A percentile compares a stretch with the other conserved stretches of the same genome.
These are phyloP conservation scores for Arabidopsis hybrid DNA, from an alignment of 441 rosid genomes.

Conservation along the genomic window DNA sequence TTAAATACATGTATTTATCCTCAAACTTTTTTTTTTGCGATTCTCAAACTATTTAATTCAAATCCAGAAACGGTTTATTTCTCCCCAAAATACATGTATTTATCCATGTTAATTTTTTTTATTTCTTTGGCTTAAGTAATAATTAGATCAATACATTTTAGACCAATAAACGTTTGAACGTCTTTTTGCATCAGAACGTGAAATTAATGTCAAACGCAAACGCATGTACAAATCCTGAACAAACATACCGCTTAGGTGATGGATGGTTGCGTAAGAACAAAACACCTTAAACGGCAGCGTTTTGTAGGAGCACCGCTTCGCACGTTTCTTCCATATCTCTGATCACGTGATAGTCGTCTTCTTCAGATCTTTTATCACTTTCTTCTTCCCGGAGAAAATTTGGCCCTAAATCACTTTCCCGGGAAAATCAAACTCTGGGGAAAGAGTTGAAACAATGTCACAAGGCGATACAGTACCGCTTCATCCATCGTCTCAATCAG, in stretches of 20 bases:
- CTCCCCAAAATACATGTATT: too few relatives aligned
- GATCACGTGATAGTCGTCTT: slow-evolving; percentile 18
- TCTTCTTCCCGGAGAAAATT: not conserved
- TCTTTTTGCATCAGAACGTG: too few relatives aligned
- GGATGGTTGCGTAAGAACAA: not conserved
- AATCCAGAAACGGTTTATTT: too few relatives aligned
- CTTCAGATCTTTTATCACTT: slow-evolving; percentile 17
- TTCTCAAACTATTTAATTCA: too few relatives aligned
- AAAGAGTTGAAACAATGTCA: slow-evolving; percentile 53
- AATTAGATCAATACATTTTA: too few relatives aligned
- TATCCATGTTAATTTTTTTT: too few relatives aligned
- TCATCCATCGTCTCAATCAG: slow-evolving; percentile 86
- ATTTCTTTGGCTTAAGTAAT: too few relatives aligned
- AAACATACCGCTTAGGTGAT: not conserved
- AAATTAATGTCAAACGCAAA: not conserved
- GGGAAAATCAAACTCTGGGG: slow-evolving; percentile 13
- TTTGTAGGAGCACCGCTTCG: not conserved
- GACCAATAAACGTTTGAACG: too few relatives aligned
- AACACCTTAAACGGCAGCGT: not conserved
- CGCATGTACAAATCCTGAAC: not conserved
- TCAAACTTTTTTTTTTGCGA: too few relatives aligned
- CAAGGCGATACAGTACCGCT: slow-evolving; percentile 81
- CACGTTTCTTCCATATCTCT: not conserved
- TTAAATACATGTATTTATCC: too few relatives aligned
- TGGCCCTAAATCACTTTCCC: slow-evolving; percentile 19